These are phyloP conservation scores for Sugiyamaella japonica DNA, from an alignment of 1,139 yeast genomes.

Conservation along the genomic window DNA sequence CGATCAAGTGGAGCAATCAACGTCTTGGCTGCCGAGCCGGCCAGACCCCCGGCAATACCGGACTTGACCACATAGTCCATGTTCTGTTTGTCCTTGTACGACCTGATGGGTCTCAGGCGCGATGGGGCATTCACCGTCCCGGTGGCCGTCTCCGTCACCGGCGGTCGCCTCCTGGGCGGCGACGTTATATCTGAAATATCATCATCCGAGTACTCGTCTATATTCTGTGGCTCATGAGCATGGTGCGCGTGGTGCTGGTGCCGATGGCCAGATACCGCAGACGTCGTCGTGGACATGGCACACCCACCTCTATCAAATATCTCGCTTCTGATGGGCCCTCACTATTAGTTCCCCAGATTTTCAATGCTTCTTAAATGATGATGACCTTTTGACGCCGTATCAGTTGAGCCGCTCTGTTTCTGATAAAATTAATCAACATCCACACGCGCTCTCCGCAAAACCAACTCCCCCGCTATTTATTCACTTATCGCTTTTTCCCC, in stretches of 20 bases:
- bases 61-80: slow-evolving; percentile 76
- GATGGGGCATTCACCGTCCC: no score
- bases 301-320: no score
- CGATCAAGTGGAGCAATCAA: slow-evolving; percentile 94
- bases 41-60: slow-evolving; percentile 93
- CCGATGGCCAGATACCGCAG: background rate
- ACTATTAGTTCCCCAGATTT: no score
- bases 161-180: background rate
- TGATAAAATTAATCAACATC: no score
- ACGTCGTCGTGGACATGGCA: slow-evolving; percentile 1
- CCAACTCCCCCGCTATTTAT: no score
- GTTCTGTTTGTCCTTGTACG: slow-evolving; percentile 61
- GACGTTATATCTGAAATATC: background rate
- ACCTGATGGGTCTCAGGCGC: background rate
- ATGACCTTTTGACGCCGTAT: no score
- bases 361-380: no score
- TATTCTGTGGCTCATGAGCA: background rate
- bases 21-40: slow-evolving; percentile 95
- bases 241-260: background rate
- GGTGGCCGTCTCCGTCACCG: no score
- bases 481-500: no score
- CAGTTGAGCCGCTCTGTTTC: no score
- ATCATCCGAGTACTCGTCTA: slow-evolving; percentile 9
- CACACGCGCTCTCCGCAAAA: no score
- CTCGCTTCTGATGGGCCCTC: no score